These are phyloP conservation scores for Physocladia obscura DNA, from an alignment of 192 early-diverging fungal genomes.

Conservation along the genomic window DNA sequence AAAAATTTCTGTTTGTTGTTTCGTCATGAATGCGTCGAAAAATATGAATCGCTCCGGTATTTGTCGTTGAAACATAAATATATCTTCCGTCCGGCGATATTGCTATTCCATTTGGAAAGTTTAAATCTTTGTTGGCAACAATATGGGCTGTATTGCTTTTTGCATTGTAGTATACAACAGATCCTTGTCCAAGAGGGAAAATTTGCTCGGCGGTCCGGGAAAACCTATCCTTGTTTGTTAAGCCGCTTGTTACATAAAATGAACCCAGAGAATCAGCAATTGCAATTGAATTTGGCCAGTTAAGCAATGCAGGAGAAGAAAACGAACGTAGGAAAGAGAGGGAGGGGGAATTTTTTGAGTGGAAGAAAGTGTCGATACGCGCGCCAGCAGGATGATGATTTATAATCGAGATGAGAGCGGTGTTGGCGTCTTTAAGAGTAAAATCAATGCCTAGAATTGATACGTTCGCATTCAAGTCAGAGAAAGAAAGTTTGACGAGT, in stretches of 20 bases:
- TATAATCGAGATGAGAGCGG: not conserved
- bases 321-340: not conserved
- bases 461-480: not conserved
- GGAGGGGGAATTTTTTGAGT: slow-evolving; percentile 2
- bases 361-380: slow-evolving; percentile 6
- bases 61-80: not conserved
- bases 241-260: slow-evolving; percentile 18
- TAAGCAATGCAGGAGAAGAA: not conserved
- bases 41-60: not conserved
- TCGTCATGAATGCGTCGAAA: not conserved
- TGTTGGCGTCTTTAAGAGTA: not conserved
- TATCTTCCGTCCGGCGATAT: not conserved
- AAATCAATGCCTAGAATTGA: slow-evolving; percentile 1
- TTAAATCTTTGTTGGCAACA: slow-evolving; percentile 3
- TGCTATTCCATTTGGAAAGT: slow-evolving; percentile 13
- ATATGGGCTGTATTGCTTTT: not conserved
- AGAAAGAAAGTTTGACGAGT: not conserved
- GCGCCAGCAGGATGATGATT: slow-evolving; percentile 8
- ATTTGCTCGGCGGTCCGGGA: not conserved
- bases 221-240: not conserved
- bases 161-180: slow-evolving; percentile 16
- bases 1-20: too few relatives aligned
- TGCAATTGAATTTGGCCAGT: not conserved
- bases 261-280: not conserved
- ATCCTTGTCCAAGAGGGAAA: not conserved